Percentiles rank a stretch among this genome's conserved stretches.
Conservation (phyloP, 2,329 filamentous ascomycete genomes). For the Fusarium tupiense region DNA sequence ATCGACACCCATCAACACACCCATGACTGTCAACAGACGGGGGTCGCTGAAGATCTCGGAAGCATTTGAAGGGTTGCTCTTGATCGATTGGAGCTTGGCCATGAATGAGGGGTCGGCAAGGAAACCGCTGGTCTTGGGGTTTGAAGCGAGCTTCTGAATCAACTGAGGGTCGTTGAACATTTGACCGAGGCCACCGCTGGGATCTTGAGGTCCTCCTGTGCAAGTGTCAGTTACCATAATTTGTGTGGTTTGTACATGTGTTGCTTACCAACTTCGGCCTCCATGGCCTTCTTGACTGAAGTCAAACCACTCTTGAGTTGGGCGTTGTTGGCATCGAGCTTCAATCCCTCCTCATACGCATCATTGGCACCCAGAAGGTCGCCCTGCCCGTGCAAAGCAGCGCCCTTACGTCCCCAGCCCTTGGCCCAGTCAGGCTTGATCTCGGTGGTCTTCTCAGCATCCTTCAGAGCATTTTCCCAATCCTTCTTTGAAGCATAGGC, state of each 20-base stretch:
- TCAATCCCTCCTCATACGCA: constrained; percentile 93
- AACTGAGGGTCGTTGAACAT: constrained; percentile 96
- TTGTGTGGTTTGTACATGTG: background rate
- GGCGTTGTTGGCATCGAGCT: constrained; percentile 89
- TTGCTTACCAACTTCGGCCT: constrained; percentile 58
- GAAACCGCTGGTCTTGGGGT: constrained; percentile 89
- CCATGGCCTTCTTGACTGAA: constrained; percentile 87
- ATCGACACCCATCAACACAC: constrained; percentile 92
- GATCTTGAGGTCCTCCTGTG: constrained; percentile 59
- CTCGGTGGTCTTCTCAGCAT: constrained; percentile 92
- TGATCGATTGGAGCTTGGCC: constrained; percentile 83
- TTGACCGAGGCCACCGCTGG: constrained; percentile 79
- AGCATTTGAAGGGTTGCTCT: constrained; percentile 81
- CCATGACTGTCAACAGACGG: constrained; percentile 91
- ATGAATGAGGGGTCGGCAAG: constrained; percentile 90
- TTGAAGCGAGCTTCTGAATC: constrained; percentile 87
- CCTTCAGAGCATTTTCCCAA: constrained; percentile 83
- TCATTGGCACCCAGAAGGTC: constrained; percentile 87
- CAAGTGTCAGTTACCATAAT: constrained; percentile 1
- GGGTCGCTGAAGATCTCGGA: constrained; percentile 88
- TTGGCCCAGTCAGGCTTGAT: constrained; percentile 99
- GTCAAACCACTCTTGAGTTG: constrained; percentile 90
- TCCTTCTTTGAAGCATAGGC: constrained; percentile 89
- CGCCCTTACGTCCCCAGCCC: constrained; percentile 93
- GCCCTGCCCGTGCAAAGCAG: constrained; percentile 86